Evolutionary conservation across 2,329 filamentous ascomycete genomes (phyloP).

Genomic region (Fusarium sp.): DNA sequence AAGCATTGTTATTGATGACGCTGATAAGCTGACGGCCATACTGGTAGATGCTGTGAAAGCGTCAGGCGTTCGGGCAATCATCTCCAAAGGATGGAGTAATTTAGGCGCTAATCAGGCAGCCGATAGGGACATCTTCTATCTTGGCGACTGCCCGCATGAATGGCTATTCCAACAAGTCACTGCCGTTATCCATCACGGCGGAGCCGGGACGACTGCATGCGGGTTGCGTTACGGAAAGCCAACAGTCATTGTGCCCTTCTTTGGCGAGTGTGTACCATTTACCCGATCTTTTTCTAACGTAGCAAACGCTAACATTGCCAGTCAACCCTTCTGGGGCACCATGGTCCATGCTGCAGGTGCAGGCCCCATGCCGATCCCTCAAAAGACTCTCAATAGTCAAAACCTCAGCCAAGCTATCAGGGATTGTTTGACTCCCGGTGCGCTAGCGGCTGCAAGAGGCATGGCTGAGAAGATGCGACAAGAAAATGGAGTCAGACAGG

Average conservation of each 20-base stretch:
- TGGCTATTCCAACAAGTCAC: background rate
- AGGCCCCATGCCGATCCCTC: no score
- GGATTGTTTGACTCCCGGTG: no score
- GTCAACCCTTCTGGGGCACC: no score
- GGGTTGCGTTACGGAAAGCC: background rate
- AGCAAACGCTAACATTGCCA: no score
- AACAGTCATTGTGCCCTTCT: background rate
- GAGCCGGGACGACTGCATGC: background rate
- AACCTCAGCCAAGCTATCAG: no score
- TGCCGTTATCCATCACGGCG: background rate
- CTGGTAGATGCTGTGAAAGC: background rate
- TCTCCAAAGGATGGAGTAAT: background rate
- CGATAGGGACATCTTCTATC: background rate
- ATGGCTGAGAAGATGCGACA: no score
- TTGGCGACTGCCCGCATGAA: background rate
- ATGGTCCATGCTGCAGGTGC: no score
- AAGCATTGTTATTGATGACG: background rate
- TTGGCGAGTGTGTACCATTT: no score
- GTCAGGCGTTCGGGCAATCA: background rate
- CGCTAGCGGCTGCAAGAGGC: no score
- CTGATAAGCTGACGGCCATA: background rate
- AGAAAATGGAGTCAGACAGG: no score
- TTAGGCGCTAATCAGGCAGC: constrained; percentile 48
- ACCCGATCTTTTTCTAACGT: no score
- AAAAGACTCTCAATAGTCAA: no score